Base-by-base conservation (phyloP, 495 filamentous ascomycete genomes). In the Lasiosphaeria ovina region DNA sequence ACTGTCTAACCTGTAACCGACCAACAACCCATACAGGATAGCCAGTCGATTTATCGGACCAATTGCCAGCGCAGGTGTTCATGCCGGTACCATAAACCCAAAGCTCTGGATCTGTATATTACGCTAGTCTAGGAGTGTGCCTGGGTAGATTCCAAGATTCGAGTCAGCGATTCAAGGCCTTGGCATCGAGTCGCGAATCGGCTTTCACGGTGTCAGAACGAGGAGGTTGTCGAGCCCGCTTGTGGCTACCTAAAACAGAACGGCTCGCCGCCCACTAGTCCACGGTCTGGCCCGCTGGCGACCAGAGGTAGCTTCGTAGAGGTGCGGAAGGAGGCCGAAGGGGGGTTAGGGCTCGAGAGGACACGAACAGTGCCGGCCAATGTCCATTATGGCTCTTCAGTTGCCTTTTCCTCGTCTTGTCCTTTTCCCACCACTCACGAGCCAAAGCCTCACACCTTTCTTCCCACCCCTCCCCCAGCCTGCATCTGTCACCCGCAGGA, bases 371-470 rank as follows among this genome's bases (percentile, higher is more conserved):
- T 24, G 1, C 24, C 24, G 24, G 24, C 24, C 24, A 24, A 24
- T 24, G 24, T 47, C 44, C 12, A 11, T 47, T 47, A 4, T 11
- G 44, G 7, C 3, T 9, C 38, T 42, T 42, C 14, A 9, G 11
- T 47, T 47, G 12, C 12, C 16, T 47, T 47, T n/a, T 47, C 12
- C 24, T 24, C 24, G 24, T 24, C 24, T 24, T 9, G 0, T 47
- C 16, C 44, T 47, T 47, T 47, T 47, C 16, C 44, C 44, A 47
- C 44, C 44, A 47, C 44, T 47, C 44, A 47, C 44, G 4, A 47
- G 44, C 38, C 38, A 42, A 1, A 42, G 8, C 38, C 38, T 42
- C 38, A 12, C 1, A 2, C 1, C 38, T 42, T 42, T 42, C 38
- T 42, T 12, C 38, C 38, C 38, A 42, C 7, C 38, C 38, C 11